These are phyloP conservation scores for Acanthamoeba lenticulata DNA, from an alignment of 208 protist species.

Conservation along the genomic window DNA sequence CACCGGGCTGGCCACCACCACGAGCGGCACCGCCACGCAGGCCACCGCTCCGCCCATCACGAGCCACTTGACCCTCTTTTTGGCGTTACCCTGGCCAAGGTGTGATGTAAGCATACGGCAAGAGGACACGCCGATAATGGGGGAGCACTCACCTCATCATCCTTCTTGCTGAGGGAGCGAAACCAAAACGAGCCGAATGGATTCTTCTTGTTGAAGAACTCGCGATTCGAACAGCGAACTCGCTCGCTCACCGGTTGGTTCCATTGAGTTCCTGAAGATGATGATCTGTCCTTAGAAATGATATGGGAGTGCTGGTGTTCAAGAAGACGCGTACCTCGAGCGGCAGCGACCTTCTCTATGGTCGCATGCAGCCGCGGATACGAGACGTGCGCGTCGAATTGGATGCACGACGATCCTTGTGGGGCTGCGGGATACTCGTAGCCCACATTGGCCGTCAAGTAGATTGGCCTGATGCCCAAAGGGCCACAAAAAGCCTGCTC, in stretches of 20 bases:
- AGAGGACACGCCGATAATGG: not conserved
- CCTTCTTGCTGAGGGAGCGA: not conserved
- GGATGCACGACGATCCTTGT: not conserved
- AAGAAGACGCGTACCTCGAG: not conserved
- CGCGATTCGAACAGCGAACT: not conserved
- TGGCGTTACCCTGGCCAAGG: not conserved
- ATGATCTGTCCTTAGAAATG: not conserved
- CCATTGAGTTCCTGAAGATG: not conserved
- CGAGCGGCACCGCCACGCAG: not conserved
- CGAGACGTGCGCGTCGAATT: slow-evolving; percentile 15
- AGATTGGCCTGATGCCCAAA: slow-evolving; percentile 4
- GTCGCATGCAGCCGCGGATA: not conserved
- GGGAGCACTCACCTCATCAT: not conserved
- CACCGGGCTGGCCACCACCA: not conserved
- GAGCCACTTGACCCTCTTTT: slow-evolving; percentile 22
- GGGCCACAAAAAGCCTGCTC: not conserved
- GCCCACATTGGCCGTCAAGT: not conserved
- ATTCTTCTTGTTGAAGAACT: slow-evolving; percentile 59
- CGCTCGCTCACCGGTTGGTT: slow-evolving; percentile 7
- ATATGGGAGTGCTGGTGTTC: not conserved
- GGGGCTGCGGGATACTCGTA: not conserved
- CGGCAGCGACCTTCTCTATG: not conserved
- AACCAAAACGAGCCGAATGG: slow-evolving; percentile 20
- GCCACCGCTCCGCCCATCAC: not conserved
- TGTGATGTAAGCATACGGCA: not conserved